A percentile compares a stretch with the other conserved stretches of the same genome.
Conservation (phyloP, 345 rosid species). For the Populus alba region DNA sequence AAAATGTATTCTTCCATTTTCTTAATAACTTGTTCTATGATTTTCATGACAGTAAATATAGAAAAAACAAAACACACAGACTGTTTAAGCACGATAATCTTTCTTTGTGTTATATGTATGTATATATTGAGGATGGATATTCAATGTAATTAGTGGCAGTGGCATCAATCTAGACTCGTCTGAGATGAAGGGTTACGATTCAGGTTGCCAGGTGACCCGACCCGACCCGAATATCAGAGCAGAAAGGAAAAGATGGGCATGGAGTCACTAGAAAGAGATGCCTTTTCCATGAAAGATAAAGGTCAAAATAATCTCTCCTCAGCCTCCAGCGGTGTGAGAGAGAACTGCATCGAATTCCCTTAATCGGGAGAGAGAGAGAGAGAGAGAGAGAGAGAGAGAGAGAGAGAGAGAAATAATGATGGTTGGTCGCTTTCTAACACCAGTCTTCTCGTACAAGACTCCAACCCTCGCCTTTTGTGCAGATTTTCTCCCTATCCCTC, state of each 20-base stretch:
- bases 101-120: no score
- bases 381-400: neutral
- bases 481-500: constrained; percentile 17
- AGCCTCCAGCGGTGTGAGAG: neutral
- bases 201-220: neutral
- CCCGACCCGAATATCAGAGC: neutral
- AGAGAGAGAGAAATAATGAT: constrained; percentile 15
- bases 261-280: constrained; percentile 10
- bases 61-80: neutral
- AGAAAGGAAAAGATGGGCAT: neutral
- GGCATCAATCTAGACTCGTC: neutral
- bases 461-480: constrained; percentile 29
- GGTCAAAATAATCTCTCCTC: neutral
- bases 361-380: neutral
- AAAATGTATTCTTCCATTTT: neutral
- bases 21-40: neutral
- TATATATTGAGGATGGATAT: no score
- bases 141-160: no score
- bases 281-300: constrained; percentile 33
- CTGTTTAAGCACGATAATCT: no score
- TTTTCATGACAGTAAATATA: neutral
- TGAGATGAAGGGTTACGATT: neutral
- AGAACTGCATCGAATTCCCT: constrained; percentile 52
- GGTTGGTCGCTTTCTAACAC: constrained; percentile 51
- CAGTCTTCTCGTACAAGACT: constrained; percentile 41